These are phyloP conservation scores for Trametes cinnabarina DNA, from an alignment of 768 basidiomycete genomes.

Conservation along the genomic window DNA sequence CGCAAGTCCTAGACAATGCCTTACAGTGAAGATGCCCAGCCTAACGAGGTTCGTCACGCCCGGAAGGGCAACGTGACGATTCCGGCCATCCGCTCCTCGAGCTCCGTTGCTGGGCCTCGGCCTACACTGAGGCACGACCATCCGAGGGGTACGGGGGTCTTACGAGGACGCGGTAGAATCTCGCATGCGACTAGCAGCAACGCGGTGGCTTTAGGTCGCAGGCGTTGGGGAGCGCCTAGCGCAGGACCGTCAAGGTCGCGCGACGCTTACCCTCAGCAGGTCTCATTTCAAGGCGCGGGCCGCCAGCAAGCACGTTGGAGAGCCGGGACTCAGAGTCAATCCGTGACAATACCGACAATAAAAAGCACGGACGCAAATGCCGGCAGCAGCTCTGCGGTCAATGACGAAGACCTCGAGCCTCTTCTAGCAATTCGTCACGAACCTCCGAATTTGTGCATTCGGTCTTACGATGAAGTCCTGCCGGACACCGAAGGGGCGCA, in stretches of 20 bases:
- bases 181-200: neutral
- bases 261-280: neutral
- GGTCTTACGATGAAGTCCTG: too few relatives aligned
- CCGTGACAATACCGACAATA: neutral
- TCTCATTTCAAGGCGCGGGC: neutral
- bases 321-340: neutral
- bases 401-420: neutral
- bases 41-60: slow-evolving; percentile 37
- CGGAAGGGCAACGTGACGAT: slow-evolving; percentile 33
- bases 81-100: slow-evolving; percentile 29
- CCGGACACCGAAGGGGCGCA: too few relatives aligned
- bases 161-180: neutral
- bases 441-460: too few relatives aligned
- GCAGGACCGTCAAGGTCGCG: neutral
- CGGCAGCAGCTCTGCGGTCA: neutral
- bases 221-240: neutral
- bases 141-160: neutral
- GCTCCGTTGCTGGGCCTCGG: neutral
- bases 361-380: neutral
- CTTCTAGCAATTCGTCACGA: neutral
- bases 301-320: neutral
- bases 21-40: slow-evolving; percentile 38
- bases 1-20: neutral
- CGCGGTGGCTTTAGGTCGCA: neutral
- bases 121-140: neutral